Conservation (phyloP, 2,329 filamentous ascomycete species). For the Polychaeton citri region DNA sequence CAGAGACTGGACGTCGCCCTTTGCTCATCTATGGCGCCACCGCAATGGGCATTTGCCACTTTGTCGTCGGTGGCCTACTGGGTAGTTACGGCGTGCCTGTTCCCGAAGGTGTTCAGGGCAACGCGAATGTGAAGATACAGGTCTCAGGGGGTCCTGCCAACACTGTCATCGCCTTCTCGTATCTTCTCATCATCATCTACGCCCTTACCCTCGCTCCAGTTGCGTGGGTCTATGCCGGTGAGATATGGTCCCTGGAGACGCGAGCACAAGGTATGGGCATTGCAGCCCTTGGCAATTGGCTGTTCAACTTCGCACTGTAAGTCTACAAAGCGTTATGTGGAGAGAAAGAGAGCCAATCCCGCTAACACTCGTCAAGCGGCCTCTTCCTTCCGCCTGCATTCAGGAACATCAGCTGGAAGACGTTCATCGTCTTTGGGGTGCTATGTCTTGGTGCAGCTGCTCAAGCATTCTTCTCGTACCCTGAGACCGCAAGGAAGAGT, state of each 20-base stretch:
- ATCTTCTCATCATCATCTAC: slow-evolving; percentile 51
- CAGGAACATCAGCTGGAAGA: slow-evolving; percentile 43
- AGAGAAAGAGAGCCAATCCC: no score
- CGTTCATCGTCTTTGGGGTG: slow-evolving; percentile 37
- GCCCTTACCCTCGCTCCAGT: slow-evolving; percentile 50
- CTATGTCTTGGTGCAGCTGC: slow-evolving; percentile 33
- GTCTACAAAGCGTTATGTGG: no score
- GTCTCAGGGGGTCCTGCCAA: slow-evolving; percentile 42
- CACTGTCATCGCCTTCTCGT: slow-evolving; percentile 52
- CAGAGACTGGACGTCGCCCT: slow-evolving; percentile 25
- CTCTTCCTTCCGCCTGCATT: slow-evolving; percentile 47
- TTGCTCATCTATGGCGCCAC: slow-evolving; percentile 30
- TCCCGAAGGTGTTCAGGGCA: slow-evolving; percentile 31
- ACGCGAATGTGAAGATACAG: slow-evolving; percentile 40
- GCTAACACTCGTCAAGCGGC: no score
- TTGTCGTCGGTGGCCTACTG: slow-evolving; percentile 34
- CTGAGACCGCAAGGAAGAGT: slow-evolving; percentile 25
- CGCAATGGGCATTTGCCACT: slow-evolving; percentile 32
- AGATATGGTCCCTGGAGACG: slow-evolving; percentile 49
- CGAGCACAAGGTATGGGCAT: slow-evolving; percentile 47
- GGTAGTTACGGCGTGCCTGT: slow-evolving; percentile 27
- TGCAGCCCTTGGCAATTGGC: slow-evolving; percentile 39
- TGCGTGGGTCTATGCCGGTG: slow-evolving; percentile 53
- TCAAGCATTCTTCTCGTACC: slow-evolving; percentile 34
- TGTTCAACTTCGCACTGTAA: slow-evolving; percentile 37